Evolutionary conservation across 352 stramenopile genomes (phyloP).

Genomic region (Thraustotheca clavata): DNA sequence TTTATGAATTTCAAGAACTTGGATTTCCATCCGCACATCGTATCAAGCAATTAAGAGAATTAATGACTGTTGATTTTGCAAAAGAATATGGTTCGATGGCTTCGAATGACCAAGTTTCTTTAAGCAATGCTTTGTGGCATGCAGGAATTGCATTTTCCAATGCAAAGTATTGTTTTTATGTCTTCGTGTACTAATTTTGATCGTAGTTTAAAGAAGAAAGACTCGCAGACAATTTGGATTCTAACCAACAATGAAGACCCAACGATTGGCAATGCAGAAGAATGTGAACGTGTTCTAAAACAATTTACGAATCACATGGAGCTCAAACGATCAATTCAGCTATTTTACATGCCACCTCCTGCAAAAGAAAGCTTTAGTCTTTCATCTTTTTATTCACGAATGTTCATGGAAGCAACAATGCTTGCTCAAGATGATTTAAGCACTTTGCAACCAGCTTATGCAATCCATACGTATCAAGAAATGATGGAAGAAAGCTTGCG

Average conservation of each 20-base stretch:
- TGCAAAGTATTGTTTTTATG: slow-evolving; percentile 39
- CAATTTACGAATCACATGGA: slow-evolving; percentile 77
- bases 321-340: slow-evolving; percentile 58
- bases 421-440: slow-evolving; percentile 25
- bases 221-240: slow-evolving; percentile 78
- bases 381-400: slow-evolving; percentile 45
- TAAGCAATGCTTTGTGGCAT: slow-evolving; percentile 81
- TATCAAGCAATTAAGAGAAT: slow-evolving; percentile 65
- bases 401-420: slow-evolving; percentile 53
- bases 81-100: slow-evolving; percentile 45
- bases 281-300: slow-evolving; percentile 54
- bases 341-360: slow-evolving; percentile 65
- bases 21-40: slow-evolving; percentile 55
- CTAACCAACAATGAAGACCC: slow-evolving; percentile 76
- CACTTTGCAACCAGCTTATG: slow-evolving; percentile 55
- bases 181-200: background rate
- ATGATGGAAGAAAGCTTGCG: slow-evolving; percentile 67
- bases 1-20: slow-evolving; percentile 70
- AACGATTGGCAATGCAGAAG: slow-evolving; percentile 38
- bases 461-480: slow-evolving; percentile 61
- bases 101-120: slow-evolving; percentile 45
- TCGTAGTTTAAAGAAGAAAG: slow-evolving; percentile 73
- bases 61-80: slow-evolving; percentile 40
- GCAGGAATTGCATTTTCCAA: slow-evolving; percentile 72
- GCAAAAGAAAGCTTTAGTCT: slow-evolving; percentile 44